phyloP scores from a whole-genome alignment of 371 early-diverging fungal genomes.

The Rhizopus sp. region DNA sequence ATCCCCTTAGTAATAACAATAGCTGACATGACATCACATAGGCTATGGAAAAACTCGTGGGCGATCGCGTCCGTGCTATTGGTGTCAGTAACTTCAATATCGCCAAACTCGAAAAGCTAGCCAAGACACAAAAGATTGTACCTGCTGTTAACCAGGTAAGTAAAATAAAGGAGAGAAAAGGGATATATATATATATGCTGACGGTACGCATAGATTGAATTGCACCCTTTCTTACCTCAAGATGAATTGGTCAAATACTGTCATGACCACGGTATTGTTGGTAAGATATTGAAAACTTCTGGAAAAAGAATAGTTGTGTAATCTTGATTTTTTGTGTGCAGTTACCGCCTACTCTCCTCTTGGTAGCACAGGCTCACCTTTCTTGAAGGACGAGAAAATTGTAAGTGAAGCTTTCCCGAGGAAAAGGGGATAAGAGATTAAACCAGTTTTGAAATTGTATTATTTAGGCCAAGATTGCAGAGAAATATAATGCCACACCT shows the following conservation, averaged over 20 bases:
- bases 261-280: constrained; percentile 37
- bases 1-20: background rate
- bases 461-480: constrained; percentile 53
- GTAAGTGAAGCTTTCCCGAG: constrained; percentile 20
- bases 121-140: constrained; percentile 35
- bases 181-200: background rate
- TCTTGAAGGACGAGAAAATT: constrained; percentile 20
- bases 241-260: constrained; percentile 42
- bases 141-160: constrained; percentile 56
- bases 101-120: constrained; percentile 31
- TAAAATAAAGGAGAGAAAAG: background rate
- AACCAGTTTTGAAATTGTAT: constrained; percentile 2
- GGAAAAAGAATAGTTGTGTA: background rate
- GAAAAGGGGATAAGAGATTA: background rate
- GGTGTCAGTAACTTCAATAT: constrained; percentile 44
- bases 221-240: constrained; percentile 58
- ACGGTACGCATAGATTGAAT: constrained; percentile 56
- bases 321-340: constrained; percentile 6
- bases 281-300: constrained; percentile 15
- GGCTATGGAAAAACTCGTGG: constrained; percentile 72
- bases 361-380: constrained; percentile 35
- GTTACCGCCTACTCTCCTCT: constrained; percentile 53
- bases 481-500: constrained; percentile 68
- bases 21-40: constrained; percentile 62
- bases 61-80: constrained; percentile 51